A percentile compares a stretch with the other conserved stretches of the same genome.
Conservation (phyloP, 2,329 filamentous ascomycete species). For the Aspergillus sp. region DNA sequence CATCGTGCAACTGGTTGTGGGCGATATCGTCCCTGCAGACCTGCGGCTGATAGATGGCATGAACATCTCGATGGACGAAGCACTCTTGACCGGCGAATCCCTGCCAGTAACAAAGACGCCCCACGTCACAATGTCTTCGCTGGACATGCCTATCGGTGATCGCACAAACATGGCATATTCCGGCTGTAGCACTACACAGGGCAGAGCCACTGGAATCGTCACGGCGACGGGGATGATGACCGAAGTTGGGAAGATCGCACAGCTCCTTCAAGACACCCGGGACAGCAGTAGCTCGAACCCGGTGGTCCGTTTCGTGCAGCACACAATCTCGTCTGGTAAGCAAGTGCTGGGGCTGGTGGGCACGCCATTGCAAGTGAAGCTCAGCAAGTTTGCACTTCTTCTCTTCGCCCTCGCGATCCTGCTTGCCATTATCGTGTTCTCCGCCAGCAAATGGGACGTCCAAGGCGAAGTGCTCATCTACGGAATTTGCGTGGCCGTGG, state of each 20-base stretch:
- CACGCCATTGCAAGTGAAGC: constrained; percentile 79
- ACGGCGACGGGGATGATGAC: constrained; percentile 61
- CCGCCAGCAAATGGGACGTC: constrained; percentile 56
- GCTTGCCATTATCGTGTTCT: constrained; percentile 62
- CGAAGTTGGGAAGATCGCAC: constrained; percentile 61
- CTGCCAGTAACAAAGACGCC: constrained; percentile 57
- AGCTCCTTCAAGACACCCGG: constrained; percentile 54
- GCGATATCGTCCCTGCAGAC: constrained; percentile 61
- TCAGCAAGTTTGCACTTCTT: constrained; percentile 80
- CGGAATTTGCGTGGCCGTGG: constrained; percentile 56
- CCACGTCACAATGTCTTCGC: constrained; percentile 23
- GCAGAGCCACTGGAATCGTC: constrained; percentile 58
- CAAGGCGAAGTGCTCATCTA: constrained; percentile 61
- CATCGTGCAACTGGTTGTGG: constrained; percentile 51
- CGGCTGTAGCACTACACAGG: constrained; percentile 60
- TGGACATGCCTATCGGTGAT: constrained; percentile 51
- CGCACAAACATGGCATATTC: constrained; percentile 62
- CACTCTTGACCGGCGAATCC: constrained; percentile 62
- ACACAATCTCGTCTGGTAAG: constrained; percentile 47
- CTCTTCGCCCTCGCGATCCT: constrained; percentile 71
- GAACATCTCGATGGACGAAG: constrained; percentile 72
- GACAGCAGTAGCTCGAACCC: constrained; percentile 9
- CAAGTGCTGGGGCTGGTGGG: constrained; percentile 58
- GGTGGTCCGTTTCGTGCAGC: constrained; percentile 31
- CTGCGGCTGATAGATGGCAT: constrained; percentile 57